These are phyloP conservation scores for Hypoxylon rickii DNA, from an alignment of 495 filamentous ascomycete species.

Conservation along the genomic window DNA sequence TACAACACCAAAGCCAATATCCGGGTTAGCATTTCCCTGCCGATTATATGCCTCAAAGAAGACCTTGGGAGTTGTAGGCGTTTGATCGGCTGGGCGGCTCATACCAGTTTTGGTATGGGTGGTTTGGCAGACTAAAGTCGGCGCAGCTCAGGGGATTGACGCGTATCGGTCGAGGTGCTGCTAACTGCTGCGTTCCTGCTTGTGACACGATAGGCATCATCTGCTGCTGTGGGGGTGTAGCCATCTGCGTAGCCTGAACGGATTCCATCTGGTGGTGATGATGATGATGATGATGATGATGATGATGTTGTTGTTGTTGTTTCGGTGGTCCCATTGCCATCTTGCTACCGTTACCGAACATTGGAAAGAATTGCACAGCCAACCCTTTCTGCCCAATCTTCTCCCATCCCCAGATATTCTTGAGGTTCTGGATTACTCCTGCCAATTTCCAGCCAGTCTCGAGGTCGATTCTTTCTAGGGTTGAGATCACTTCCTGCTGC, in stretches of 20 bases:
- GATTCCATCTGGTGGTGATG: slow-evolving; percentile 33
- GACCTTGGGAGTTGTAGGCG: slow-evolving; percentile 26
- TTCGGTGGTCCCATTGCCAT: slow-evolving; percentile 14
- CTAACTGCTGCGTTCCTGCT: slow-evolving; percentile 28
- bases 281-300: no score
- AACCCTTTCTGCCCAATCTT: slow-evolving; percentile 40
- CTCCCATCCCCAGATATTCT: slow-evolving; percentile 78
- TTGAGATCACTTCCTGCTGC: slow-evolving; percentile 81
- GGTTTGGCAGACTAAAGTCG: slow-evolving; percentile 73
- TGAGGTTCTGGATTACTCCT: slow-evolving; percentile 69
- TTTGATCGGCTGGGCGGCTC: slow-evolving; percentile 49
- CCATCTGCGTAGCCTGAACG: slow-evolving; percentile 24
- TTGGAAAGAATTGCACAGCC: slow-evolving; percentile 27
- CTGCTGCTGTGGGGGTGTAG: slow-evolving; percentile 31
- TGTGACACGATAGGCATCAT: slow-evolving; percentile 33
- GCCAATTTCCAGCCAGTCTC: slow-evolving; percentile 79
- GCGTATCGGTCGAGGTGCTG: slow-evolving; percentile 43
- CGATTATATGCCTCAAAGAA: slow-evolving; percentile 19
- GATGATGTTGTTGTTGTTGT: slow-evolving; percentile 39
- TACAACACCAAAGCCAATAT: slow-evolving; percentile 13
- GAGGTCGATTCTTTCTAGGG: slow-evolving; percentile 73
- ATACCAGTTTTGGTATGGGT: slow-evolving; percentile 75
- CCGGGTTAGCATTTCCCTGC: neutral
- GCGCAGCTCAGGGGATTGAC: slow-evolving; percentile 70
- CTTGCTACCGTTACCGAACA: slow-evolving; percentile 7